A percentile compares a stretch with the other conserved stretches of the same genome.
These are phyloP conservation scores for Xylariaceae sp. DNA, from an alignment of 2,329 filamentous ascomycete species.

Conservation along the genomic window DNA sequence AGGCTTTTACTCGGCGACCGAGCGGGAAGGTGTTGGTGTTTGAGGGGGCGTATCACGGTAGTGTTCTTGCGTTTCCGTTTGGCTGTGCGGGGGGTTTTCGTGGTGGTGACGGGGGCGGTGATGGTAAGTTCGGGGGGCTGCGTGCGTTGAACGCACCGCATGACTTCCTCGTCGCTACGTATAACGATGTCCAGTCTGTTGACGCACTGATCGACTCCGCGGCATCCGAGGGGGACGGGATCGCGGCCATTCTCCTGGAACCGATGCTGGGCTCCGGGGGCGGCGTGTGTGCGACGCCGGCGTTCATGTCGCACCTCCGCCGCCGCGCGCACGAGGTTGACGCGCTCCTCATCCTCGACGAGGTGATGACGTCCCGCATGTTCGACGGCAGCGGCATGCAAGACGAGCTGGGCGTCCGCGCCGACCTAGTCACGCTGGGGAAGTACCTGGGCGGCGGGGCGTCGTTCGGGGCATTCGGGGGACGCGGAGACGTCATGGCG, in stretches of 20 bases:
- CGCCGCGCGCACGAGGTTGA: slow-evolving; percentile 41
- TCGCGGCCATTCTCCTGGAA: slow-evolving; percentile 62
- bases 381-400: slow-evolving; percentile 43
- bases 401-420: slow-evolving; percentile 38
- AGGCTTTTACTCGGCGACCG: slow-evolving; percentile 11
- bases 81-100: slow-evolving; percentile 11
- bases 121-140: slow-evolving; percentile 5
- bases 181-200: slow-evolving; percentile 52
- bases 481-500: slow-evolving; percentile 52
- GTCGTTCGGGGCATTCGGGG: slow-evolving; percentile 62
- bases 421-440: slow-evolving; percentile 59
- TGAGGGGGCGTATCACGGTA: slow-evolving; percentile 18
- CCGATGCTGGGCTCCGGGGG: slow-evolving; percentile 61
- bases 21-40: slow-evolving; percentile 15
- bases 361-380: slow-evolving; percentile 64
- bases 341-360: slow-evolving; percentile 61
- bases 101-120: neutral
- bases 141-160: slow-evolving; percentile 23
- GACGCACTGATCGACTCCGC: slow-evolving; percentile 35
- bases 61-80: slow-evolving; percentile 13
- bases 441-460: slow-evolving; percentile 64
- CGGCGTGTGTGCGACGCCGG: slow-evolving; percentile 43
- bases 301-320: slow-evolving; percentile 50
- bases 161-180: slow-evolving; percentile 56
- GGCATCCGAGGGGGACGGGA: slow-evolving; percentile 28